phyloP scores from a whole-genome alignment of 2,329 filamentous ascomycete species.

The Dichotomopilus funicola region DNA sequence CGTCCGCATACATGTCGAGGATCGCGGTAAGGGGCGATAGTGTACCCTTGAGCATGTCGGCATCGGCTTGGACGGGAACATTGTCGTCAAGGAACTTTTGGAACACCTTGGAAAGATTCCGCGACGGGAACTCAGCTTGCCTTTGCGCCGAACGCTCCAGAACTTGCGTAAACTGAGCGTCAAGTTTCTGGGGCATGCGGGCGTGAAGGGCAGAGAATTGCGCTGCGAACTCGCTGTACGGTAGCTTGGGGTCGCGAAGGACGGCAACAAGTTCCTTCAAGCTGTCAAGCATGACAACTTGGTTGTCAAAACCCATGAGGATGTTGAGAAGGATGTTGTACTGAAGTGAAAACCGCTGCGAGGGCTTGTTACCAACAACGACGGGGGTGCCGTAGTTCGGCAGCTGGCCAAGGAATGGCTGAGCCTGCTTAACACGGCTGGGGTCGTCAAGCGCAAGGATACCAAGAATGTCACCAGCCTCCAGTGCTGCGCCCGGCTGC shows the following conservation, averaged over 20 bases:
- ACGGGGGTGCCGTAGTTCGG: slow-evolving; percentile 81
- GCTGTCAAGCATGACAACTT: slow-evolving; percentile 84
- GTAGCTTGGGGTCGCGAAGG: slow-evolving; percentile 79
- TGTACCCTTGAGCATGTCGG: slow-evolving; percentile 63
- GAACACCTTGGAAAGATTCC: slow-evolving; percentile 76
- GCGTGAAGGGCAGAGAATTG: slow-evolving; percentile 96
- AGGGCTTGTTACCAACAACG: slow-evolving; percentile 82
- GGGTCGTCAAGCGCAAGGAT: slow-evolving; percentile 94
- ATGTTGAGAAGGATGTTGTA: slow-evolving; percentile 79
- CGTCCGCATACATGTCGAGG: slow-evolving; percentile 74
- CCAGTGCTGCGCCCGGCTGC: slow-evolving; percentile 94
- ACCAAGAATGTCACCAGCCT: slow-evolving; percentile 97
- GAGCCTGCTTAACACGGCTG: slow-evolving; percentile 90
- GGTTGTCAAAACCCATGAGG: slow-evolving; percentile 90
- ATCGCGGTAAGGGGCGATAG: slow-evolving; percentile 72
- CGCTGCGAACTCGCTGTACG: slow-evolving; percentile 93
- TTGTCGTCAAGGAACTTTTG: slow-evolving; percentile 86
- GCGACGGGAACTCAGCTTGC: slow-evolving; percentile 83
- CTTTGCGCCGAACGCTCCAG: slow-evolving; percentile 77
- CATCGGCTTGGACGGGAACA: slow-evolving; percentile 60
- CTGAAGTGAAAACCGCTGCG: slow-evolving; percentile 76
- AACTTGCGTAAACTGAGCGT: slow-evolving; percentile 72
- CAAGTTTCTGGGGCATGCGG: slow-evolving; percentile 92
- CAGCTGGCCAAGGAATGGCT: slow-evolving; percentile 86
- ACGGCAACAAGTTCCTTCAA: slow-evolving; percentile 87